Evolutionary conservation across 2,329 filamentous ascomycete species (phyloP).

Genomic region (Helicocarpus griseus): DNA sequence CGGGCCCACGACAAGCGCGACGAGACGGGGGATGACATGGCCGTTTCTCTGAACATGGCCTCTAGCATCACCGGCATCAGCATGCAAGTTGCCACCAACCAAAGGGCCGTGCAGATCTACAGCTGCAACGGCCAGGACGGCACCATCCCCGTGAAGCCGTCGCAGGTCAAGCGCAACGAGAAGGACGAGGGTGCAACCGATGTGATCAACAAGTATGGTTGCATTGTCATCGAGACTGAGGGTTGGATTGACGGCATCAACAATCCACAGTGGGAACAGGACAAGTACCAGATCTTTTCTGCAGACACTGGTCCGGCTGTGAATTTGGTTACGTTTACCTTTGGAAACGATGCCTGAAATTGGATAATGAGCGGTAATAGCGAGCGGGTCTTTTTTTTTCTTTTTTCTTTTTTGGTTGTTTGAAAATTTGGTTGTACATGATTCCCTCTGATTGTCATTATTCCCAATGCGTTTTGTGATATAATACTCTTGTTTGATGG

Average conservation of each 20-base stretch:
- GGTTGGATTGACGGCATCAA: conserved; percentile 94
- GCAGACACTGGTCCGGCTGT: conserved; percentile 30
- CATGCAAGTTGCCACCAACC: conserved; percentile 71
- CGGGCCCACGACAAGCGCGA: conserved; percentile 23
- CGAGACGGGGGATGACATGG: conserved; percentile 25
- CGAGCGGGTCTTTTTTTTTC: neutral
- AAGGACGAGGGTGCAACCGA: conserved; percentile 33
- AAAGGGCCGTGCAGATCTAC: conserved; percentile 83
- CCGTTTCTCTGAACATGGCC: conserved; percentile 49
- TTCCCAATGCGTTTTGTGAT: neutral
- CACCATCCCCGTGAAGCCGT: conserved; percentile 35
- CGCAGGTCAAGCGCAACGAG: conserved; percentile 43
- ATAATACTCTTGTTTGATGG: neutral
- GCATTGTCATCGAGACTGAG: conserved; percentile 82
- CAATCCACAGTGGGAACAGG: conserved; percentile 74
- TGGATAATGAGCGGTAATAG: neutral
- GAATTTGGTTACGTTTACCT: conserved; percentile 37
- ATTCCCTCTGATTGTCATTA: neutral
- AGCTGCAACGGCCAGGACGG: conserved; percentile 71
- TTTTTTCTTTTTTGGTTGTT: neutral
- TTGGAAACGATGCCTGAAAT: conserved; percentile 30
- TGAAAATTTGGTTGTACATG: neutral
- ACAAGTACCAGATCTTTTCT: conserved; percentile 31
- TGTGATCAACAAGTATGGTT: conserved; percentile 59
- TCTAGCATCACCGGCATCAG: conserved; percentile 69